A percentile compares a stretch with the other conserved stretches of the same genome.
phyloP scores from a whole-genome alignment of 139 green algal species.

The Tetraselmis chui region DNA sequence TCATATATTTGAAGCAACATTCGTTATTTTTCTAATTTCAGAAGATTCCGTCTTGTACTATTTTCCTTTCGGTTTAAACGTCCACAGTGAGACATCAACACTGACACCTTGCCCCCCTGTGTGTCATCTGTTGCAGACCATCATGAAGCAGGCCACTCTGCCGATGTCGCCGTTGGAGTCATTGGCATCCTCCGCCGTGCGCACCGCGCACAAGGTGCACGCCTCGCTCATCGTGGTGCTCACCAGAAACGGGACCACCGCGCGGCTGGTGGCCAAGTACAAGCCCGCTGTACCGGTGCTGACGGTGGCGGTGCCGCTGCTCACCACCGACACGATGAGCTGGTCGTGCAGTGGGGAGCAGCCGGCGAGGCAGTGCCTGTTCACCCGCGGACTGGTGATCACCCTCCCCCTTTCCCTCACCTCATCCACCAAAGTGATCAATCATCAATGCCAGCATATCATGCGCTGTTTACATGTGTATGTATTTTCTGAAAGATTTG shows the following conservation, averaged over 20 bases:
- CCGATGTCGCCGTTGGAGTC: slow-evolving; percentile 93
- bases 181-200: slow-evolving; percentile 88
- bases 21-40: too few species aligned
- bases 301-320: slow-evolving; percentile 84
- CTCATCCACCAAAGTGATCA: too few species aligned
- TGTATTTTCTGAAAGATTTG: too few species aligned
- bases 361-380: slow-evolving; percentile 76
- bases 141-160: slow-evolving; percentile 76
- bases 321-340: slow-evolving; percentile 82
- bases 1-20: too few species aligned
- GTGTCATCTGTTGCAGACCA: too few species aligned
- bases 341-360: slow-evolving; percentile 85
- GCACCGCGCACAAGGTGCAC: slow-evolving; percentile 89
- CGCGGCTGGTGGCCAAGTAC: slow-evolving; percentile 90
- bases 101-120: background rate
- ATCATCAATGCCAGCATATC: too few species aligned
- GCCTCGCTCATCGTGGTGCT: slow-evolving; percentile 87
- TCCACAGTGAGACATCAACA: too few species aligned
- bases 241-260: slow-evolving; percentile 79
- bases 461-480: too few species aligned
- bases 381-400: slow-evolving; percentile 66
- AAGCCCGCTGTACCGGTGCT: slow-evolving; percentile 79
- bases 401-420: too few species aligned
- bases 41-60: too few species aligned
- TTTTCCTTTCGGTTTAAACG: too few species aligned